Evolutionary conservation across 2,329 filamentous ascomycete genomes (phyloP).

Genomic region (Daldinia sp.): DNA sequence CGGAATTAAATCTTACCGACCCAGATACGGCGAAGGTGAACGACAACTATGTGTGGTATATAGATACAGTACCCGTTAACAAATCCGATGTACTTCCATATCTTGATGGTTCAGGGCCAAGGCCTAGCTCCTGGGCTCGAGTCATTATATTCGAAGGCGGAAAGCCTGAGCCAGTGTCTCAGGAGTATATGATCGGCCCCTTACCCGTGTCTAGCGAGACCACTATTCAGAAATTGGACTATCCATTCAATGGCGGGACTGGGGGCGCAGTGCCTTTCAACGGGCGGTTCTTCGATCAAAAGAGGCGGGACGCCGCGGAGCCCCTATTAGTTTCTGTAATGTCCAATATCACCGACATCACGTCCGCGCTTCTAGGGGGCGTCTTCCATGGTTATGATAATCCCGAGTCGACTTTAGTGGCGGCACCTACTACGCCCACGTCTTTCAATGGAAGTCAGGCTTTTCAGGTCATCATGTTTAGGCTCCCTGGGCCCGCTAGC

Average conservation of each 20-base stretch:
- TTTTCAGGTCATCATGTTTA: slow-evolving; percentile 58
- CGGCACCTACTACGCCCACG: slow-evolving; percentile 53
- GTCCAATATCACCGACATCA: slow-evolving; percentile 61
- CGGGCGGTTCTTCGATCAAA: slow-evolving; percentile 52
- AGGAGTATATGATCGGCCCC: slow-evolving; percentile 64
- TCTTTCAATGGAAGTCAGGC: slow-evolving; percentile 57
- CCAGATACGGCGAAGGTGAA: slow-evolving; percentile 54
- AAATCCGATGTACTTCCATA: slow-evolving; percentile 61
- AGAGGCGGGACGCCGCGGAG: slow-evolving; percentile 51
- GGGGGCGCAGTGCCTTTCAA: slow-evolving; percentile 55
- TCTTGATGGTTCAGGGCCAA: slow-evolving; percentile 53
- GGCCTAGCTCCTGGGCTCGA: slow-evolving; percentile 59
- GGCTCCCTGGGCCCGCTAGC: slow-evolving; percentile 54
- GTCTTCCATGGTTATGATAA: slow-evolving; percentile 52
- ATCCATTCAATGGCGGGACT: slow-evolving; percentile 58
- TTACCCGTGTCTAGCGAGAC: slow-evolving; percentile 58
- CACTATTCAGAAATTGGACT: slow-evolving; percentile 56
- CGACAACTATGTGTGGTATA: slow-evolving; percentile 61
- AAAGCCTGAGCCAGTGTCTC: slow-evolving; percentile 56
- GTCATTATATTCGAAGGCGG: slow-evolving; percentile 61
- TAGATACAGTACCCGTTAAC: slow-evolving; percentile 63
- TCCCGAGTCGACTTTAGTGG: slow-evolving; percentile 50
- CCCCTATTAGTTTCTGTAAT: slow-evolving; percentile 55
- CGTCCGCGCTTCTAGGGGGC: slow-evolving; percentile 54
- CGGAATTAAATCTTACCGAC: slow-evolving; percentile 60